These are phyloP conservation scores for Drechslerella coelobrocha DNA, from an alignment of 2,329 filamentous ascomycete species.

Conservation along the genomic window DNA sequence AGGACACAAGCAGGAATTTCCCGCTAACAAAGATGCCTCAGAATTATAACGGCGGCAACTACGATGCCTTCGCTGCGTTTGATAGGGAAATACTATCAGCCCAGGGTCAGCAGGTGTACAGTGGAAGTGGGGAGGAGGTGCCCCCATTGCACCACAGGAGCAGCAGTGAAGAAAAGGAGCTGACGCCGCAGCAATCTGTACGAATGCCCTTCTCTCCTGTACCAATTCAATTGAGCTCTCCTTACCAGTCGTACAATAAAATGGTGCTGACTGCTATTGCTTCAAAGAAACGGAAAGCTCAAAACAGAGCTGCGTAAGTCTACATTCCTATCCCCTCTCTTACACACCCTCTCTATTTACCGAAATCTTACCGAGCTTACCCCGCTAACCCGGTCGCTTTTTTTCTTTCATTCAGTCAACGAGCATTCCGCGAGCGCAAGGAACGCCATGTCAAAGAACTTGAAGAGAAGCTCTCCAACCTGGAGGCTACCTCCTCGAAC, in stretches of 20 bases:
- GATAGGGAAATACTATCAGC: constrained; percentile 48
- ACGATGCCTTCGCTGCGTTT: constrained; percentile 46
- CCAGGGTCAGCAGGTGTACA: constrained; percentile 33
- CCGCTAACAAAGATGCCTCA: constrained; percentile 43
- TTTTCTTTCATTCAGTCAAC: constrained; percentile 68
- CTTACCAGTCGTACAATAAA: constrained; percentile 3
- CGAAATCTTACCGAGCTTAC: constrained; percentile 34
- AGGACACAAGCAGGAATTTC: constrained; percentile 19
- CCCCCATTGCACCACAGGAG: constrained; percentile 53
- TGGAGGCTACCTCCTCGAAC: constrained; percentile 75
- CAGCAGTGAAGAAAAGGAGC: constrained; percentile 65
- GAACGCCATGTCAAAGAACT: constrained; percentile 93
- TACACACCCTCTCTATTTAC: constrained; percentile 15
- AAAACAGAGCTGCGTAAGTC: constrained; percentile 75
- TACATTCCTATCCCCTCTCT: constrained; percentile 12
- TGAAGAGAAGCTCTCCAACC: constrained; percentile 78
- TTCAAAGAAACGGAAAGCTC: constrained; percentile 69
- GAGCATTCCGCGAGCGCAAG: constrained; percentile 94
- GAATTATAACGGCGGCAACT: constrained; percentile 41
- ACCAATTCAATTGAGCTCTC: constrained; percentile 52
- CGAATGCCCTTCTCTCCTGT: constrained; percentile 25
- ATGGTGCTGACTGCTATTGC: constrained; percentile 57
- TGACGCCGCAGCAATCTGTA: constrained; percentile 63
- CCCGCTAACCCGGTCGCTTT: background rate
- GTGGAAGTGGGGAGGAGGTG: constrained; percentile 19